phyloP scores from a whole-genome alignment of 2,329 filamentous ascomycete genomes.

The Coleophoma eucalyptorum region DNA sequence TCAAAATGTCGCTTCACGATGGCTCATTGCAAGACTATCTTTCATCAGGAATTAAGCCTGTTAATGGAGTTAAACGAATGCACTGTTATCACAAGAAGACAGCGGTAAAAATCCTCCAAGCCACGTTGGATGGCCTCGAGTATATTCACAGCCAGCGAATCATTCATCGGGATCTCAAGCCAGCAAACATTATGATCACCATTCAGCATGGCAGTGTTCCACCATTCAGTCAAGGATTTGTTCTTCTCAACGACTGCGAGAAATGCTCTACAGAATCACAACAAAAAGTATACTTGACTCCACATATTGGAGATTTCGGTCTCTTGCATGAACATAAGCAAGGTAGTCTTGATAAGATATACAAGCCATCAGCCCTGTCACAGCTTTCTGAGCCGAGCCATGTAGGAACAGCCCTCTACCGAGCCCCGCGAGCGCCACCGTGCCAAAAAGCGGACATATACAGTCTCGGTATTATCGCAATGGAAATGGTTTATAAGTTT shows the following conservation, averaged over 20 bases:
- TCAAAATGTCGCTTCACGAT: conserved; percentile 56
- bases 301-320: conserved; percentile 66
- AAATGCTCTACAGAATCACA: conserved; percentile 11
- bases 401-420: conserved; percentile 60
- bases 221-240: conserved; percentile 34
- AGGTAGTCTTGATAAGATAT: conserved; percentile 22
- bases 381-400: conserved; percentile 24
- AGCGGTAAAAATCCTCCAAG: conserved; percentile 52
- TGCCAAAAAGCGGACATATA: conserved; percentile 57
- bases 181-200: conserved; percentile 63
- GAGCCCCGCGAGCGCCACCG: conserved; percentile 35
- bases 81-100: conserved; percentile 62
- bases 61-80: conserved; percentile 8
- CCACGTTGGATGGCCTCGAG: conserved; percentile 58
- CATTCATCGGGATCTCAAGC: conserved; percentile 65
- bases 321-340: conserved; percentile 53
- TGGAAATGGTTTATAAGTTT: conserved; percentile 57
- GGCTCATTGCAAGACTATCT: conserved; percentile 58
- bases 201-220: conserved; percentile 28
- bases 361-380: conserved; percentile 6
- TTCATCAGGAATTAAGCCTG: conserved; percentile 28
- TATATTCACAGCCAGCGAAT: conserved; percentile 60
- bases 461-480: conserved; percentile 56
- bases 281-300: conserved; percentile 41
- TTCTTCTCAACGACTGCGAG: conserved; percentile 32